phyloP scores from a whole-genome alignment of 768 basidiomycete species.

The Leccinellum luteum region DNA sequence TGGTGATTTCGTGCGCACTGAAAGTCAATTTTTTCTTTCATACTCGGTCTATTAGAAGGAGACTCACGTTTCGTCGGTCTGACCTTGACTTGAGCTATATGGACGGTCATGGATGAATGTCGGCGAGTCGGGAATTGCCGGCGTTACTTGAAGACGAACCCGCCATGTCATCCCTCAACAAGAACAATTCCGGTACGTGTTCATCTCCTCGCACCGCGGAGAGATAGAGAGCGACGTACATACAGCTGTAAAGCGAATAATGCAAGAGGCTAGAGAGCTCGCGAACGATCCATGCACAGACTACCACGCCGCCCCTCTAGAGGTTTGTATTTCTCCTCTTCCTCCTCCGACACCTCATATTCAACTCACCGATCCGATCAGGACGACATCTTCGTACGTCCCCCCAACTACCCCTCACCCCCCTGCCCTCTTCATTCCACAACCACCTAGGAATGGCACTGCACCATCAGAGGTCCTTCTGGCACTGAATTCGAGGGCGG shows the following conservation, averaged over 20 bases:
- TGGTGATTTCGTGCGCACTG: conserved; percentile 13
- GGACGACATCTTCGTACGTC: conserved; percentile 86
- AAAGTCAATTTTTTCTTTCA: too few relatives aligned
- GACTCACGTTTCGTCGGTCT: conserved; percentile 72
- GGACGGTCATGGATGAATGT: conserved; percentile 41
- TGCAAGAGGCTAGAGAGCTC: conserved; percentile 93
- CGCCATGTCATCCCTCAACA: conserved; percentile 56
- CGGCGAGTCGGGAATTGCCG: conserved; percentile 14
- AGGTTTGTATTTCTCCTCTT: conserved; percentile 41
- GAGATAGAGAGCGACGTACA: too few relatives aligned
- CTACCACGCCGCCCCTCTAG: conserved; percentile 77
- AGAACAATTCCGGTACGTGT: conserved; percentile 80
- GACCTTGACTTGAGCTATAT: conserved; percentile 80
- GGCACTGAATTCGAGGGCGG: conserved; percentile 94
- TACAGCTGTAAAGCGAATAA: conserved; percentile 96
- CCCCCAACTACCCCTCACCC: neutral
- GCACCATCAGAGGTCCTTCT: conserved; percentile 85
- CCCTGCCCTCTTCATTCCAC: conserved; percentile 19
- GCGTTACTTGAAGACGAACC: neutral
- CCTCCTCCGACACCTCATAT: neutral
- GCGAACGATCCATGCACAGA: conserved; percentile 82
- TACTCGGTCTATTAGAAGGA: too few relatives aligned
- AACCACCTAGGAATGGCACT: conserved; percentile 81
- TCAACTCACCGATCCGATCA: conserved; percentile 29
- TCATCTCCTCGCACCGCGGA: neutral